A percentile compares a stretch with the other conserved stretches of the same genome.
Conservation (phyloP, 208 protist species). For the Trypanosoma mega region DNA sequence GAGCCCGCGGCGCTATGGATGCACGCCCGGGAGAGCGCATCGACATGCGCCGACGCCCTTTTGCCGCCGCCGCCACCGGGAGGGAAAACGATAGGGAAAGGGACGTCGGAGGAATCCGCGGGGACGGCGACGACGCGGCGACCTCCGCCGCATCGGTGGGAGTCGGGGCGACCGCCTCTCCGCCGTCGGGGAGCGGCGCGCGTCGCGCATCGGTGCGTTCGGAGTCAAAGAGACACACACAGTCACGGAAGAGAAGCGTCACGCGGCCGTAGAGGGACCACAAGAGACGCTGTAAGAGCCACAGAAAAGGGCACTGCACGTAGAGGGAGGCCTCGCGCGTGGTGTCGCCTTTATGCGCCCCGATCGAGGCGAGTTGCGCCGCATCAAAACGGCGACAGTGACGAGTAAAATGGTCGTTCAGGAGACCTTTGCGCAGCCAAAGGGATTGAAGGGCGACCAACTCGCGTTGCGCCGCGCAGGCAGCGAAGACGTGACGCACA, state of each 20-base stretch:
- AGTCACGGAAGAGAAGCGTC: conserved; percentile 64
- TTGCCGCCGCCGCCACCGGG: too few species aligned
- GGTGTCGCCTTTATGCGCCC: neutral
- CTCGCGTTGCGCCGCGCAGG: conserved; percentile 40
- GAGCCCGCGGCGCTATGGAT: conserved; percentile 1
- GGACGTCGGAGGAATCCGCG: too few species aligned
- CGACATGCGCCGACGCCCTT: too few species aligned
- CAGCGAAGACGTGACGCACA: conserved; percentile 49
- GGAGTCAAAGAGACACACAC: too few species aligned
- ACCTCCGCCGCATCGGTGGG: too few species aligned
- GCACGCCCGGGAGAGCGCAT: too few species aligned
- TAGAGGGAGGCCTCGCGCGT: conserved; percentile 20
- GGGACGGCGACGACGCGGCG: too few species aligned
- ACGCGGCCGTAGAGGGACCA: conserved; percentile 58
- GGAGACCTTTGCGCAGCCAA: conserved; percentile 45
- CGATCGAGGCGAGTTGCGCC: conserved; percentile 13
- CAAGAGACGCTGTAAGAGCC: conserved; percentile 60
- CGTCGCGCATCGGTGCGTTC: conserved; percentile 4
- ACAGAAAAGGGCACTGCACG: conserved; percentile 54
- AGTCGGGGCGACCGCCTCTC: neutral
- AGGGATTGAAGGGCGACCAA: conserved; percentile 44
- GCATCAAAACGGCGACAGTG: conserved; percentile 29
- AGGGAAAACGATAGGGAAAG: too few species aligned
- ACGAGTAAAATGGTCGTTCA: conserved; percentile 25
- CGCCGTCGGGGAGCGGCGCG: neutral